Base-by-base conservation (phyloP, 148 eudicot genomes). In the Camellia japonica region DNA sequence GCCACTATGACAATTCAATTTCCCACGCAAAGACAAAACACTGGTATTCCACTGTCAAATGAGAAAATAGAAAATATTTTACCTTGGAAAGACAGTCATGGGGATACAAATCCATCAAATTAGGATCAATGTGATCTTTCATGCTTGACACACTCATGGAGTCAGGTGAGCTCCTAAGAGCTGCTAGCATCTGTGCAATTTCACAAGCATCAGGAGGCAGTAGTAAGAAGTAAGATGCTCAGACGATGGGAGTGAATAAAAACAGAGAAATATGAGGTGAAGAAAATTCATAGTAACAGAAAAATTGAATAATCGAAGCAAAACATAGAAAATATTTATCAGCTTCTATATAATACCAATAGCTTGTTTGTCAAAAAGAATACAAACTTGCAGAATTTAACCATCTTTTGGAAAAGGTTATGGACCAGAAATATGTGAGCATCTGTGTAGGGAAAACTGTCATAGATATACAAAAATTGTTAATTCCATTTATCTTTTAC, bases 61-160 rank as follows among this genome's bases (percentile, higher is more conserved):
- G 20, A 61, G 3, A 61, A 61, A 5, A 61, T 4, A 61, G 61
- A 51, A 15, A 2, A 74, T 14, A 15, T 77, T 80, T 79, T 80
- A 94, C 98, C 93, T 95, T 95, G 87, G 86, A 95, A 77, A 95
- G 89, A 73, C 98, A 95, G 81, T 95, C 95, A 44, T 90, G 97
- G 20, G 98, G 98, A 68, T 88, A 95, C 80, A 95, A 83, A 82
- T 95, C 94, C 98, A 93, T 88, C 77, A 95, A 78, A 84, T 83
- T 90, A 52, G 89, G 90, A 81, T 95, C 98, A 49, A 93, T 82
- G 85, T 88, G 89, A 63, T 89, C 93, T 82, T 87, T 90, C 84
- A 95, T 84, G 88, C 89, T 90, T 42, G 93, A 78, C 93, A 91
- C 89, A 86, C 85, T 89, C 91, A 80, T 89, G 73, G 91, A 93